A percentile compares a stretch with the other conserved stretches of the same genome.
phyloP scores from a whole-genome alignment of 116 monocot species.

The Zostera marina region DNA sequence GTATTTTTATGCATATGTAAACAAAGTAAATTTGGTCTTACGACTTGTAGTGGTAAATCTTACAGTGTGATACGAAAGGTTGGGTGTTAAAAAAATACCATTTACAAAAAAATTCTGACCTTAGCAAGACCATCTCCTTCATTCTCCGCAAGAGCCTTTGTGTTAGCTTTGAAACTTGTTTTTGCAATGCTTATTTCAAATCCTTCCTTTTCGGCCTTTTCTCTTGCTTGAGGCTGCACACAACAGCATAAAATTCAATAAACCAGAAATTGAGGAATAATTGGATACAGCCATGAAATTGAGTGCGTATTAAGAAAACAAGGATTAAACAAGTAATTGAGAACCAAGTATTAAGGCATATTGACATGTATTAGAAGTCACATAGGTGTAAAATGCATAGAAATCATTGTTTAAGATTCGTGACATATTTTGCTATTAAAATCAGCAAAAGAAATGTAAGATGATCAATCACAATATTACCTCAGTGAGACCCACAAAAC shows the following conservation, averaged over 20 bases:
- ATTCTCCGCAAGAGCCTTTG: conserved; percentile 96
- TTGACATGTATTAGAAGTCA: not conserved
- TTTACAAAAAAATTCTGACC: too few relatives aligned
- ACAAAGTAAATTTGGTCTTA: too few relatives aligned
- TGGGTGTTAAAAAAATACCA: too few relatives aligned
- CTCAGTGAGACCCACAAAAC: conserved; percentile 95
- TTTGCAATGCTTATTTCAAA: conserved; percentile 72
- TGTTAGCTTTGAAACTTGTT: conserved; percentile 95
- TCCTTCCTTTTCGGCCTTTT: conserved; percentile 74
- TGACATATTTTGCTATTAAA: not conserved
- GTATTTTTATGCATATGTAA: too few relatives aligned
- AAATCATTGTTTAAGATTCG: not conserved
- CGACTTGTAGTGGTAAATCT: too few relatives aligned
- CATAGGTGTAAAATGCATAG: not conserved
- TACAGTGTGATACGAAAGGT: too few relatives aligned
- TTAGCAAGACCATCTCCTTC: conserved; percentile 98
- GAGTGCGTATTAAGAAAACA: not conserved
- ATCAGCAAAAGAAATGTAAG: not conserved
- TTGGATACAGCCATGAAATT: too few relatives aligned
- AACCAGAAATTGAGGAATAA: too few relatives aligned
- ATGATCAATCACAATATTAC: conserved; percentile 16
- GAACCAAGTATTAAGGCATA: not conserved
- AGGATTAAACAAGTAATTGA: not conserved
- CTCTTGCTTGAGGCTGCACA: conserved; percentile 93
- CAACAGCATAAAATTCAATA: too few relatives aligned